Evolutionary conservation across 495 filamentous ascomycete species (phyloP).

Genomic region (Podospora fimiseda): DNA sequence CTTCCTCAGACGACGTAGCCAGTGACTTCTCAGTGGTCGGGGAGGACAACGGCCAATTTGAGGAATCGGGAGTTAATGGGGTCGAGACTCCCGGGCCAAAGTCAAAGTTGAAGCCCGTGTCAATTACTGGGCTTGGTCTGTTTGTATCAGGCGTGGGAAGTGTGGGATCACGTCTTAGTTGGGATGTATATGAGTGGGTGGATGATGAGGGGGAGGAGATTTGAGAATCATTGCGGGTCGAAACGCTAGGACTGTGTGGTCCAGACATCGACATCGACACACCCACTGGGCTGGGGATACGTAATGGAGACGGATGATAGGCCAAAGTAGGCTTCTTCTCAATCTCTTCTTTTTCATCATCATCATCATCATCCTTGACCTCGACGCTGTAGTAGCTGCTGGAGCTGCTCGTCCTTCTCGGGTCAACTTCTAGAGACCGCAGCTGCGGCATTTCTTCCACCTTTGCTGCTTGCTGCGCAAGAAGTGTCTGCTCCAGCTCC

Average conservation of each 20-base stretch:
- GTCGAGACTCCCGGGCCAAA: slow-evolving; percentile 14
- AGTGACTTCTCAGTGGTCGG: slow-evolving; percentile 2
- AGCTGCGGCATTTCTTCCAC: slow-evolving; percentile 1
- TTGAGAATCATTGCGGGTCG: neutral
- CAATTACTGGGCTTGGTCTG: slow-evolving; percentile 9
- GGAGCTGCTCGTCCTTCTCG: slow-evolving; percentile 13
- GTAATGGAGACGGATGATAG: slow-evolving; percentile 22
- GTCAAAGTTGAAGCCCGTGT: slow-evolving; percentile 28
- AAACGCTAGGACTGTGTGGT: neutral
- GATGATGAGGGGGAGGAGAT: neutral
- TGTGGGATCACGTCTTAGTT: too few relatives aligned
- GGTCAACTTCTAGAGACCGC: neutral
- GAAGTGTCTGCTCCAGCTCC: slow-evolving; percentile 28
- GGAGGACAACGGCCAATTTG: slow-evolving; percentile 22
- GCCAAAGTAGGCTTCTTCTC: slow-evolving; percentile 21
- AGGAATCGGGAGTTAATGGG: slow-evolving; percentile 23
- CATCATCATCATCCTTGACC: slow-evolving; percentile 4
- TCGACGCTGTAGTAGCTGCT: slow-evolving; percentile 26
- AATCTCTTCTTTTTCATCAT: slow-evolving; percentile 10
- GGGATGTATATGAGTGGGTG: too few relatives aligned
- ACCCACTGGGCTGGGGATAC: slow-evolving; percentile 9
- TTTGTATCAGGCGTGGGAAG: slow-evolving; percentile 10
- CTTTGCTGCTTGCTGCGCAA: slow-evolving; percentile 16
- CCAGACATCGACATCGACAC: neutral
- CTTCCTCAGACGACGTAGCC: neutral